Conservation (phyloP, 441 rosid species). For the Eutrema salsugineum region DNA sequence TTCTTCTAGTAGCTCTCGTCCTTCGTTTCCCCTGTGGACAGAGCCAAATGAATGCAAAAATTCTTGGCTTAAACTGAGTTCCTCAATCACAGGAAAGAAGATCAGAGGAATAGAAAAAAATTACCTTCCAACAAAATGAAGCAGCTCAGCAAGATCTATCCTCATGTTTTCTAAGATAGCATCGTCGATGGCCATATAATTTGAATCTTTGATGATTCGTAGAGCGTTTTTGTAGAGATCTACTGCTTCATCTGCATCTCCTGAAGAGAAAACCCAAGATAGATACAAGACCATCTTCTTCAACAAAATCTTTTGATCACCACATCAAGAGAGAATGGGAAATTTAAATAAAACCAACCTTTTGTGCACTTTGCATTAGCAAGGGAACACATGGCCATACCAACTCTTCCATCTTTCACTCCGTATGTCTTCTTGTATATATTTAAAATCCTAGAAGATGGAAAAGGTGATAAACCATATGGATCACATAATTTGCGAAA, state of each 20-base stretch:
- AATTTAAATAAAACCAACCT: constrained; percentile 38
- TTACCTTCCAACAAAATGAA: constrained; percentile 85
- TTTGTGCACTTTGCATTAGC: constrained; percentile 75
- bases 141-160: constrained; percentile 86
- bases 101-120: not conserved
- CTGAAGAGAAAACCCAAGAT: constrained; percentile 32
- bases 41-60: not conserved
- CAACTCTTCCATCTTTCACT: constrained; percentile 75
- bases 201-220: constrained; percentile 58
- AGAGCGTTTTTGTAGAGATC: constrained; percentile 60
- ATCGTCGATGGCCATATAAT: constrained; percentile 56
- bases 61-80: not conserved
- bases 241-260: constrained; percentile 68
- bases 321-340: not conserved
- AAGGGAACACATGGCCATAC: constrained; percentile 78
- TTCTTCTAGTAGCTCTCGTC: constrained; percentile 76
- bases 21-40: constrained; percentile 71
- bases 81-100: not conserved
- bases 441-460: constrained; percentile 44
- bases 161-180: constrained; percentile 68
- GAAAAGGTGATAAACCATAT: not conserved
- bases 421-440: constrained; percentile 66
- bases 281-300: constrained; percentile 4
- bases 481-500: not conserved
- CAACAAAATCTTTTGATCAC: not conserved